These are phyloP conservation scores for Ophiobolus disseminans DNA, from an alignment of 2,329 filamentous ascomycete genomes.

Conservation along the genomic window DNA sequence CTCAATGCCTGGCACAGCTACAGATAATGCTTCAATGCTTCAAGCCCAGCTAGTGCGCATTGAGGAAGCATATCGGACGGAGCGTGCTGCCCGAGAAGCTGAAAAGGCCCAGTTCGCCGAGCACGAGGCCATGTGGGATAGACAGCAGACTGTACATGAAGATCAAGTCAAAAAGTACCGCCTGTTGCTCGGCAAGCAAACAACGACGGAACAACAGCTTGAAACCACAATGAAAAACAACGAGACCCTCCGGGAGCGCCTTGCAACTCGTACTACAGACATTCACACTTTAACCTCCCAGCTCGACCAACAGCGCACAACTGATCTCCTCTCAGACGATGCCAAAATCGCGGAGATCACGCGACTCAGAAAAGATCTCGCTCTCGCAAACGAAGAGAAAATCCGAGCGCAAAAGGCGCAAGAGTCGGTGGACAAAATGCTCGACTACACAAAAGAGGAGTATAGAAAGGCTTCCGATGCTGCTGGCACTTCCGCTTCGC, in stretches of 20 bases:
- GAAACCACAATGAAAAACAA: constrained; percentile 21
- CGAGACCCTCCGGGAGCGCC: constrained; percentile 26
- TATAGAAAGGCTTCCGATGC: constrained; percentile 57
- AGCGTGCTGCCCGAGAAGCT: constrained; percentile 17
- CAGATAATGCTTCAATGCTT: constrained; percentile 12
- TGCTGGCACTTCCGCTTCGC: constrained; percentile 12
- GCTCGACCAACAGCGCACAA: constrained; percentile 26
- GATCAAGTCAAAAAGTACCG: constrained; percentile 28
- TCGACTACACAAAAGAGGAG: constrained; percentile 63
- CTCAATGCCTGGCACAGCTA: constrained; percentile 45
- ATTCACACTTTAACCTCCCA: constrained; percentile 14
- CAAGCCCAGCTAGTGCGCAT: constrained; percentile 12
- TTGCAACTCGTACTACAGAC: constrained; percentile 22
- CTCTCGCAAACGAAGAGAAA: constrained; percentile 21
- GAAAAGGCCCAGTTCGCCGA: constrained; percentile 22
- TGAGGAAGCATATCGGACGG: constrained; percentile 10
- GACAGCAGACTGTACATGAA: constrained; percentile 38
- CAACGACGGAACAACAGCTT: constrained; percentile 21
- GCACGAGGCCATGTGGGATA: constrained; percentile 25
- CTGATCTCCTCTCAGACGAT: constrained; percentile 29
- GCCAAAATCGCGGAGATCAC: constrained; percentile 32
- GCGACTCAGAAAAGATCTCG: constrained; percentile 30
- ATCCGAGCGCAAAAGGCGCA: constrained; percentile 41
- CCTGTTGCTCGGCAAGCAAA: constrained; percentile 22
- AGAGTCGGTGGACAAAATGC: constrained; percentile 50